These are phyloP conservation scores for Fusarium luffae DNA, from an alignment of 2,329 filamentous ascomycete species.

Conservation along the genomic window DNA sequence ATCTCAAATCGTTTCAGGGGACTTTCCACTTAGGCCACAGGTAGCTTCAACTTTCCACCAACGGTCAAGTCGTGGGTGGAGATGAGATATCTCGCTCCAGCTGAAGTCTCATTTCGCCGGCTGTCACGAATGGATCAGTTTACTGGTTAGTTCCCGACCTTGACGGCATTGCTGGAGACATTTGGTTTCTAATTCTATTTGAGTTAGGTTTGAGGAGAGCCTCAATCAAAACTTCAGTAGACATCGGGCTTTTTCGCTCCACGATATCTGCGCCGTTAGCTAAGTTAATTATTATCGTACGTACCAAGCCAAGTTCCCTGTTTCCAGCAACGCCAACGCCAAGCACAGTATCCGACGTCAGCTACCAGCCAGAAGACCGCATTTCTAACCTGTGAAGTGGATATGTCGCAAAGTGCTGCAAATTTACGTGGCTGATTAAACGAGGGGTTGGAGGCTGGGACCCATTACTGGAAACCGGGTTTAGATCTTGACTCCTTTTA, in stretches of 20 bases:
- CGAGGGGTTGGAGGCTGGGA: conserved; percentile 43
- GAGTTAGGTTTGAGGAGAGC: conserved; percentile 14
- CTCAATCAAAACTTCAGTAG: conserved; percentile 6
- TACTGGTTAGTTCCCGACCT: conserved; percentile 25
- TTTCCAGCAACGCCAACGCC: conserved; percentile 31
- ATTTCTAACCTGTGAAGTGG: conserved; percentile 23
- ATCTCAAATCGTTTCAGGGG: conserved; percentile 36
- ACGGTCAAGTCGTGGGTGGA: conserved; percentile 33
- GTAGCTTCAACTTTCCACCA: conserved; percentile 38
- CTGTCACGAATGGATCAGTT: conserved; percentile 25
- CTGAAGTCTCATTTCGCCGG: conserved; percentile 31
- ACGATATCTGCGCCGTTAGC: conserved; percentile 27
- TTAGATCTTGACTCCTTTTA: conserved; percentile 24
- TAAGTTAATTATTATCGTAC: not conserved
- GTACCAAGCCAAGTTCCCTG: conserved; percentile 29
- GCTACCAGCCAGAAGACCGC: conserved; percentile 24
- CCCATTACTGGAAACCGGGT: conserved; percentile 10
- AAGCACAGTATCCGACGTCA: conserved; percentile 34
- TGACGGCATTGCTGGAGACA: conserved; percentile 15
- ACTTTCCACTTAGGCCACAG: conserved; percentile 27
- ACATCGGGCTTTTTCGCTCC: conserved; percentile 21
- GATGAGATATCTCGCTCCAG: conserved; percentile 35
- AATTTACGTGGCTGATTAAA: conserved; percentile 45
- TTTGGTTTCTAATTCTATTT: conserved; percentile 4
- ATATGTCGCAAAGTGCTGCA: conserved; percentile 29